A percentile compares a stretch with the other conserved stretches of the same genome.
phyloP scores from a whole-genome alignment of 2,329 filamentous ascomycete genomes.

The Aspergillus phoenicis region DNA sequence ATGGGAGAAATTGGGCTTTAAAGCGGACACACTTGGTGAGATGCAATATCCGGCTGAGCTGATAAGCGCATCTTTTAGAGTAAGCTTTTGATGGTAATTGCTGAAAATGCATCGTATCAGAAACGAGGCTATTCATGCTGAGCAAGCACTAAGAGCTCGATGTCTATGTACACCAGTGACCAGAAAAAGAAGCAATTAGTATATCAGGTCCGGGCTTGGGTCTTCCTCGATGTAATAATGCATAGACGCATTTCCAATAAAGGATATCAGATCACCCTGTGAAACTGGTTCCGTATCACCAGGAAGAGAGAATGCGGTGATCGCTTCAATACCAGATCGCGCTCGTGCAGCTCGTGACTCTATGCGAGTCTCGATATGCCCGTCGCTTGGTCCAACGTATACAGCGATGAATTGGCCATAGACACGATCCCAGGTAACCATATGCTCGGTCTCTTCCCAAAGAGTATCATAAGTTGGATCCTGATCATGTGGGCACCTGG shows the following conservation, averaged over 20 bases:
- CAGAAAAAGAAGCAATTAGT: not conserved
- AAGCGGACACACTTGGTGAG: not conserved
- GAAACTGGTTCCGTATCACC: not conserved
- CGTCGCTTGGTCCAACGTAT: constrained; percentile 30
- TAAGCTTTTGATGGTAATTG: not conserved
- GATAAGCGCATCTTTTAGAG: too few relatives aligned
- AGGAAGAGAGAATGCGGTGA: constrained; percentile 15
- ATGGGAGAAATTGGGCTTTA: not conserved
- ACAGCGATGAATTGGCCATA: constrained; percentile 33
- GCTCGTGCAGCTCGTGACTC: constrained; percentile 1
- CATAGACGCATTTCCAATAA: constrained; percentile 5
- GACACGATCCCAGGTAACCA: constrained; percentile 41
- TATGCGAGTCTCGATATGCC: not conserved
- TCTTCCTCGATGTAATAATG: constrained; percentile 33
- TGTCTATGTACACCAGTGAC: not conserved
- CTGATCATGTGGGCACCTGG: constrained; percentile 7
- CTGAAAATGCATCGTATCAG: not conserved
- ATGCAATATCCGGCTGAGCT: not conserved
- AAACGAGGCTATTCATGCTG: not conserved
- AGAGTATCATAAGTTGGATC: constrained; percentile 3
- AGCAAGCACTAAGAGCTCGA: not conserved
- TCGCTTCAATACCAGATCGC: constrained; percentile 12
- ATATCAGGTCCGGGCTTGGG: constrained; percentile 24
- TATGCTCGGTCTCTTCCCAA: constrained; percentile 40
- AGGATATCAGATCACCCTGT: not conserved